Percentiles rank a stretch among this genome's conserved stretches.
These are phyloP conservation scores for Pseudopediastrum boryanum DNA, from an alignment of 139 green algal species.

Conservation along the genomic window DNA sequence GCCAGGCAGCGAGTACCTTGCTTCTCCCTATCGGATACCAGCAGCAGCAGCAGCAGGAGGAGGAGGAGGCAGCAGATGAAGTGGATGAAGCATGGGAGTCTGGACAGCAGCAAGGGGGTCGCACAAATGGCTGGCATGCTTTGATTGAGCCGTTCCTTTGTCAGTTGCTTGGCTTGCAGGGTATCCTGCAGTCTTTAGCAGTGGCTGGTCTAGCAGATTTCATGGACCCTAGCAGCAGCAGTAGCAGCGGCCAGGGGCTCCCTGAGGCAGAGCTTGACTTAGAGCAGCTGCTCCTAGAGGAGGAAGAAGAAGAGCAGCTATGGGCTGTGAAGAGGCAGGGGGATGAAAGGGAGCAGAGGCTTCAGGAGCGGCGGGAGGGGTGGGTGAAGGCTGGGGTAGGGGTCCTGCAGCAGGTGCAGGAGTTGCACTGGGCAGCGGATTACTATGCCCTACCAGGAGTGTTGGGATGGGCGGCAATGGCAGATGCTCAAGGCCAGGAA, in stretches of 20 bases:
- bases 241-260: background rate
- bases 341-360: background rate
- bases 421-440: too few species aligned
- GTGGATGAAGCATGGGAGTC: conserved; percentile 10
- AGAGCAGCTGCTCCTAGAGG: background rate
- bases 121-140: too few species aligned
- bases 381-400: too few species aligned
- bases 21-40: background rate
- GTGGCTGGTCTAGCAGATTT: background rate
- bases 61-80: conserved; percentile 3
- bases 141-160: too few species aligned
- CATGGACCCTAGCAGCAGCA: background rate
- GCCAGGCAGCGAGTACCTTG: background rate
- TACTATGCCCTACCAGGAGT: too few species aligned
- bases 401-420: background rate
- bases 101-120: conserved; percentile 5
- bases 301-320: background rate
- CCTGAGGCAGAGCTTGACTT: background rate
- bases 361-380: conserved; percentile 24
- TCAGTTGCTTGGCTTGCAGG: too few species aligned
- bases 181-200: background rate
- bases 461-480: too few species aligned
- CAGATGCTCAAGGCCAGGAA: too few species aligned
- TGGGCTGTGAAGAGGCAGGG: background rate
- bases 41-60: conserved; percentile 9